These are phyloP conservation scores for Leucogyrophana mollusca DNA, from an alignment of 768 basidiomycete species.

Conservation along the genomic window DNA sequence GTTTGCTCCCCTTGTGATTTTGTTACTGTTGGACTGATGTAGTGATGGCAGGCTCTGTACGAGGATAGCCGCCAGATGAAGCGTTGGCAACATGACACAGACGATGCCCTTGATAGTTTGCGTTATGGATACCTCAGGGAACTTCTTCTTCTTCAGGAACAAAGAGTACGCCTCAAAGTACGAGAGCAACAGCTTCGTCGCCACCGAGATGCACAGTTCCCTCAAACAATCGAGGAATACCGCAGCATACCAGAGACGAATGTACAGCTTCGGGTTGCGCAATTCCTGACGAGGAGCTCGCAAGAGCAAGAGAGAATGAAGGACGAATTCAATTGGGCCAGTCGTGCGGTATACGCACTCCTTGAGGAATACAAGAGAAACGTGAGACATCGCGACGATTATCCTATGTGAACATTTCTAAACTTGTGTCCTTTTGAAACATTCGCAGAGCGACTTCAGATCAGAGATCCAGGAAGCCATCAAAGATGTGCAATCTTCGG, in stretches of 20 bases:
- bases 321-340: constrained; percentile 51
- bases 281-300: constrained; percentile 35
- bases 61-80: constrained; percentile 13
- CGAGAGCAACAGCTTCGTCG: constrained; percentile 21
- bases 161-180: constrained; percentile 9
- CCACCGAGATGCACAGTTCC: constrained; percentile 33
- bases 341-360: constrained; percentile 46
- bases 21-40: background rate
- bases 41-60: constrained; percentile 17
- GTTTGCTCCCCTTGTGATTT: background rate
- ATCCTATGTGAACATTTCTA: background rate
- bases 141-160: constrained; percentile 14
- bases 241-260: constrained; percentile 35
- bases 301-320: constrained; percentile 45
- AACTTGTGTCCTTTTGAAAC: background rate
- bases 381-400: constrained; percentile 29
- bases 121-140: constrained; percentile 30
- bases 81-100: constrained; percentile 20
- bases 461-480: constrained; percentile 16
- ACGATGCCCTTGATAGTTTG: constrained; percentile 26
- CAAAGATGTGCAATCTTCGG: constrained; percentile 15
- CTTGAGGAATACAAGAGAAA: constrained; percentile 37
- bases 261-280: constrained; percentile 47
- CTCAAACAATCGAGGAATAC: constrained; percentile 26
- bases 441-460: constrained; percentile 18